Evolutionary conservation across 2,329 filamentous ascomycete species (phyloP).

Genomic region (Penicillium freii): DNA sequence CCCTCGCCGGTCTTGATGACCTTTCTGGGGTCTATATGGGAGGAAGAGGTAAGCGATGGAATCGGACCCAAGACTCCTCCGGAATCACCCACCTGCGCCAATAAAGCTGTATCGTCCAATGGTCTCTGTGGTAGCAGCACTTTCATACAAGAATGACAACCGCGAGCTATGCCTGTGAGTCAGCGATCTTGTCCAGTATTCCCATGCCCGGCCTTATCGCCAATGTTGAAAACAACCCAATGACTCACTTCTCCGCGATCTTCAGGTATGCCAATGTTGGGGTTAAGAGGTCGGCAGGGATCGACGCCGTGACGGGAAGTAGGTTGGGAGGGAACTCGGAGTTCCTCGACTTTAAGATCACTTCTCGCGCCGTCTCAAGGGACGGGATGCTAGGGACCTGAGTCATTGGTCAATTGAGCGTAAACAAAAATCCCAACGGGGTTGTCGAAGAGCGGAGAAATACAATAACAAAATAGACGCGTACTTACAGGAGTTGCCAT

Average conservation of each 20-base stretch:
- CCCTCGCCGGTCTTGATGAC: slow-evolving; percentile 83
- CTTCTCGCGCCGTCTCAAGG: slow-evolving; percentile 57
- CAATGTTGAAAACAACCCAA: background rate
- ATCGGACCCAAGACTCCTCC: background rate
- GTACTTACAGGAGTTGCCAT: slow-evolving; percentile 33
- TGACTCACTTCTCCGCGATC: slow-evolving; percentile 67
- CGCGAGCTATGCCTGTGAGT: slow-evolving; percentile 52
- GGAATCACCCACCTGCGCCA: slow-evolving; percentile 61
- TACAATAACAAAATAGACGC: background rate
- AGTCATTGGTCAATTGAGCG: slow-evolving; percentile 15
- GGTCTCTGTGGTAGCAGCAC: slow-evolving; percentile 83
- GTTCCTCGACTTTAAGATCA: slow-evolving; percentile 53
- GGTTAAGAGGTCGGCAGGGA: slow-evolving; percentile 88
- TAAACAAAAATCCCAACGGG: slow-evolving; percentile 7
- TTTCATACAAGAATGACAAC: slow-evolving; percentile 93
- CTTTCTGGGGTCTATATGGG: slow-evolving; percentile 60
- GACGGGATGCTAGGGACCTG: slow-evolving; percentile 59
- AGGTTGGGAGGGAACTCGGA: slow-evolving; percentile 67
- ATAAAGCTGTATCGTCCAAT: slow-evolving; percentile 96
- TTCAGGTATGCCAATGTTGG: slow-evolving; percentile 96
- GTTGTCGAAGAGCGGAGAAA: background rate
- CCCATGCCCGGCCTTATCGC: slow-evolving; percentile 1
- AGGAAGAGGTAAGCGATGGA: slow-evolving; percentile 11
- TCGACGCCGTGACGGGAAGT: slow-evolving; percentile 77
- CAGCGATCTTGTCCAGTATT: slow-evolving; percentile 12